Base-by-base conservation (phyloP, 768 basidiomycete genomes). In the Trametes villosa region DNA sequence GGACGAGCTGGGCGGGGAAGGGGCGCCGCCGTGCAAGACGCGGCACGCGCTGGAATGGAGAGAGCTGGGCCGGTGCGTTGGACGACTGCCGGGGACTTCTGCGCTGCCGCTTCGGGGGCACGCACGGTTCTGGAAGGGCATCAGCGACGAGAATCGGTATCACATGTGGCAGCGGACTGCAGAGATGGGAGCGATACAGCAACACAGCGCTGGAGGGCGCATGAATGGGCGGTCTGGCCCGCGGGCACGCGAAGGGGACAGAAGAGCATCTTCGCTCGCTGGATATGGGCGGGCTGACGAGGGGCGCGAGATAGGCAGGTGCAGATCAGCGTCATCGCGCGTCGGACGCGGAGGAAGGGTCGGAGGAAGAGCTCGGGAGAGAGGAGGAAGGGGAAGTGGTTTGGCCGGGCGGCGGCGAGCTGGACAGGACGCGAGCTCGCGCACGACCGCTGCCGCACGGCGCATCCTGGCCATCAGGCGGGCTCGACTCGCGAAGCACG, bases 271-370 rank as follows among this genome's bases (percentile, higher is more conserved):
- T 20, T 27, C 38, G 46, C 22, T 42, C 26, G 36, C 51, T 31
- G 36, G 26, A 60, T 22, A 53, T 38, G 50, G 59, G 24, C 9
- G 34, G 38, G 53, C 52, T 34, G 59, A 47, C 34, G 51, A 36
- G 13, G 24, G 40, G 36, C 26, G 31, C 48, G n/a, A 24, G 53
- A 61, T 47, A 49, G 53, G 53, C 47, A 42, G 26, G 53, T 36
- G 60, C 60, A 55, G 60, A 61, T 61, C 60, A 50, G 53, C 60
- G 53, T 61, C 60, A 61, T 61, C 27, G 47, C 22, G 48, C 45
- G 52, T 48, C 53, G 47, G 52, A 53, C 40, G 38, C 53, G 47
- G 52, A 53, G 48, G 38, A 45, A 38, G 36, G 36, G n/a, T n/a
- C 40, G 49, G 40, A 51, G 18, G 40, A 40, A 20, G 24, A 27